Conservation (phyloP, 2,329 filamentous ascomycete genomes). For the Thyridium curvatum region DNA sequence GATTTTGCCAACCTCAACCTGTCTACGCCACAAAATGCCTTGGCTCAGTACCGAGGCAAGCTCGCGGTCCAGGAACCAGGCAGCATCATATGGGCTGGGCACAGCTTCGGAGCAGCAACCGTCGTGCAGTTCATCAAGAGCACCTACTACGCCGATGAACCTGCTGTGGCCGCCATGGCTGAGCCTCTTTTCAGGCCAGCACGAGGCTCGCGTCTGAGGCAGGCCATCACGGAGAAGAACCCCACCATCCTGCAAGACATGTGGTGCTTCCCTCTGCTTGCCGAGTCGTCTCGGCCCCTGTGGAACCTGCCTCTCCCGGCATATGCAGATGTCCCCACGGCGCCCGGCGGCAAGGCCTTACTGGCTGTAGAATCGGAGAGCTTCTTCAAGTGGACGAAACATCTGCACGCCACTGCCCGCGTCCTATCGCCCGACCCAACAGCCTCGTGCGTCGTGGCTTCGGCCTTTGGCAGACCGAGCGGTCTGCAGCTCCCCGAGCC, state of each 20-base stretch:
- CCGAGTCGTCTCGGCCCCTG: conserved; percentile 55
- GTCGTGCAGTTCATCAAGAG: conserved; percentile 73
- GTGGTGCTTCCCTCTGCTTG: conserved; percentile 70
- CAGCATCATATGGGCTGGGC: conserved; percentile 68
- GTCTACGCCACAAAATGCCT: conserved; percentile 34
- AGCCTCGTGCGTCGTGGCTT: conserved; percentile 30
- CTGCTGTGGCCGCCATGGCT: conserved; percentile 39
- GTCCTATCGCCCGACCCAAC: conserved; percentile 53
- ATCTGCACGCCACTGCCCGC: conserved; percentile 63
- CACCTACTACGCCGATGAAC: conserved; percentile 57
- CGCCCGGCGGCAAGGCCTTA: conserved; percentile 50
- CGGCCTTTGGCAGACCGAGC: conserved; percentile 34
- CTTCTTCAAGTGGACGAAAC: conserved; percentile 72
- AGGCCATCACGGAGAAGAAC: conserved; percentile 62
- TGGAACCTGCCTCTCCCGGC: conserved; percentile 68
- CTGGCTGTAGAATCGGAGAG: conserved; percentile 69
- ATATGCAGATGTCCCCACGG: conserved; percentile 46
- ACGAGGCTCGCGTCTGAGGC: conserved; percentile 45
- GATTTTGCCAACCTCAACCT: conserved; percentile 45
- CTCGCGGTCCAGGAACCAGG: conserved; percentile 67
- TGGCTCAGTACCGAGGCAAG: conserved; percentile 53
- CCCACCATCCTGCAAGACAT: conserved; percentile 69
- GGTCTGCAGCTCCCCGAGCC: conserved; percentile 42
- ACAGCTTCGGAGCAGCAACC: conserved; percentile 75
- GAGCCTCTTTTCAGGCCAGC: conserved; percentile 57